Conservation (phyloP, 495 filamentous ascomycete species). For the Staphylotrichum tortipilum region DNA sequence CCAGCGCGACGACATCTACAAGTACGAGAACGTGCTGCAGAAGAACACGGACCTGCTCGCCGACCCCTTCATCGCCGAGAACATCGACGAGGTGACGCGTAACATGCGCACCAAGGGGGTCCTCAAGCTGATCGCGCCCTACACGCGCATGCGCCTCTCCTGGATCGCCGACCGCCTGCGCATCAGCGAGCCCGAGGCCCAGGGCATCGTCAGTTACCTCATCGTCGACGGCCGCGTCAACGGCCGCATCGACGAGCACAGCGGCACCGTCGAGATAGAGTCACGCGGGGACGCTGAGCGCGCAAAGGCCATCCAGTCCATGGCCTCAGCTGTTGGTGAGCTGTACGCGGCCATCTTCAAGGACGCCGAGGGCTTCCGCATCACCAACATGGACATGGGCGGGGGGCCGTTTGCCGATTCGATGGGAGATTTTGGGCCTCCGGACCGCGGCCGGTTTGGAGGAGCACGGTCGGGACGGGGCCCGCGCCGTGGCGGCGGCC, state of each 20-base stretch:
- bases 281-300: constrained; percentile 66
- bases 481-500: background rate
- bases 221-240: constrained; percentile 82
- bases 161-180: constrained; percentile 82
- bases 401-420: constrained; percentile 1
- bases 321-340: constrained; percentile 57
- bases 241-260: constrained; percentile 82
- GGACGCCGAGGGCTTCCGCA: constrained; percentile 61
- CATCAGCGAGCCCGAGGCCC: constrained; percentile 75
- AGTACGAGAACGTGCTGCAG: constrained; percentile 79
- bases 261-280: constrained; percentile 72
- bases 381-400: constrained; percentile 8
- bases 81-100: constrained; percentile 97
- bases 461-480: background rate
- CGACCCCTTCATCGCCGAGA: constrained; percentile 95
- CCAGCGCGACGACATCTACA: constrained; percentile 88
- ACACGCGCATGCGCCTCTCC: constrained; percentile 77
- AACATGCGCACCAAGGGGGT: constrained; percentile 97
- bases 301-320: constrained; percentile 61
- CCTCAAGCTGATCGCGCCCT: constrained; percentile 86
- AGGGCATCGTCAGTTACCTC: constrained; percentile 86
- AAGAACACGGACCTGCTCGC: constrained; percentile 81
- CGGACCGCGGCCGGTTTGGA: background rate
- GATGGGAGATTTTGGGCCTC: constrained; percentile 1
- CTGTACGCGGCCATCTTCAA: constrained; percentile 60